These are phyloP conservation scores for Fusarium sulawesiense DNA, from an alignment of 2,329 filamentous ascomycete species.

Conservation along the genomic window DNA sequence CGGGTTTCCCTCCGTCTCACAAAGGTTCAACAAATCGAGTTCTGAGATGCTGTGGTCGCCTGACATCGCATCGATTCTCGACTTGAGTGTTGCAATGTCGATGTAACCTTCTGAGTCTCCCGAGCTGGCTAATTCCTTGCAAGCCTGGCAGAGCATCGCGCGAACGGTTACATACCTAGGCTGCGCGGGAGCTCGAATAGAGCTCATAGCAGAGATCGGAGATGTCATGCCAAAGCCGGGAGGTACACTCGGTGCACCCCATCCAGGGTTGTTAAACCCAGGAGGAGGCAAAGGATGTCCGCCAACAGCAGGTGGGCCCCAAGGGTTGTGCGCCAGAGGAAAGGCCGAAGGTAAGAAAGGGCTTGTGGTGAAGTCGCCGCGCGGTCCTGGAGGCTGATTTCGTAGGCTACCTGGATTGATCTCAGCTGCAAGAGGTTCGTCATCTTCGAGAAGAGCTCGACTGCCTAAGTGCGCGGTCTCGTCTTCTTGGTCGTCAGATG, in stretches of 20 bases:
- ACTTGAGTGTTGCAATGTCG: conserved; percentile 74
- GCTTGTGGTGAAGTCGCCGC: conserved; percentile 55
- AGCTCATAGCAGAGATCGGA: conserved; percentile 45
- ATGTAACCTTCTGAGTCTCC: conserved; percentile 72
- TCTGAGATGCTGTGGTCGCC: conserved; percentile 55
- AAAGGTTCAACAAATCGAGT: conserved; percentile 82
- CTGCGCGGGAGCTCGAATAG: conserved; percentile 56
- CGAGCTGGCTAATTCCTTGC: conserved; percentile 67
- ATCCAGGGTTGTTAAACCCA: conserved; percentile 57
- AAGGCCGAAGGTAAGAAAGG: conserved; percentile 58
- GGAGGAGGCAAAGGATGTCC: conserved; percentile 58
- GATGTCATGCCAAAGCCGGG: conserved; percentile 52
- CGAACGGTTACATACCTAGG: conserved; percentile 77
- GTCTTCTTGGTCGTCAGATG: conserved; percentile 70
- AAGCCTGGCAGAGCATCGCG: conserved; percentile 80
- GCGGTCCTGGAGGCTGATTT: conserved; percentile 64
- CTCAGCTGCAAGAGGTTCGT: conserved; percentile 60
- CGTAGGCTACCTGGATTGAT: conserved; percentile 51
- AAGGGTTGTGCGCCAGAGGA: conserved; percentile 53
- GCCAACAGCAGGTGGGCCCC: conserved; percentile 54
- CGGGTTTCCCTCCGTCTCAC: conserved; percentile 87
- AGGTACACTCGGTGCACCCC: conserved; percentile 51
- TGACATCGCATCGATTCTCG: conserved; percentile 69
- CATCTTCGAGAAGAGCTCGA: conserved; percentile 86
- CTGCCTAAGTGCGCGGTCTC: conserved; percentile 87